phyloP scores from a whole-genome alignment of 768 basidiomycete genomes.

The Lyophyllum decastes region DNA sequence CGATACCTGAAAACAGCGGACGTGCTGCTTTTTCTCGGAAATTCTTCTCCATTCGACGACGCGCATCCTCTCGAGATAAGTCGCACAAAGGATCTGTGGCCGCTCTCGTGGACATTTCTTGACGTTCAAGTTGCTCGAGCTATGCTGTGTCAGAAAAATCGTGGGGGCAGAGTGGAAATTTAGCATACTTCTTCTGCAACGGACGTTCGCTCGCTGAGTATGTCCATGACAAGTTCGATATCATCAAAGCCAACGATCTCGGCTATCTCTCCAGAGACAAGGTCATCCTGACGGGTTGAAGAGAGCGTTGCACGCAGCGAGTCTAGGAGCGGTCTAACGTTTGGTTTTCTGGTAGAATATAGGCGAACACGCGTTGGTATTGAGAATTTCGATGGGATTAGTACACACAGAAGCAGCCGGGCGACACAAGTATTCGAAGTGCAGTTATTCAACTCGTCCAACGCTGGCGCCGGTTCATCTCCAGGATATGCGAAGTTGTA shows the following conservation, averaged over 20 bases:
- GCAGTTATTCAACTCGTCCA: background rate
- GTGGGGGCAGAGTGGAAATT: background rate
- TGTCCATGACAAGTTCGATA: slow-evolving; percentile 74
- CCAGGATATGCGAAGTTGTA: slow-evolving; percentile 14
- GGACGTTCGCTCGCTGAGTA: slow-evolving; percentile 57
- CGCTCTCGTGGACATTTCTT: slow-evolving; percentile 2
- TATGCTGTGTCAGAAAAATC: background rate
- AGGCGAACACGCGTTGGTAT: background rate
- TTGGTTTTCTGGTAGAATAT: slow-evolving; percentile 24
- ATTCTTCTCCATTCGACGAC: slow-evolving; percentile 60
- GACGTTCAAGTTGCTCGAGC: slow-evolving; percentile 1
- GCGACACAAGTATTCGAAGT: slow-evolving; percentile 12
- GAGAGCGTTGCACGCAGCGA: slow-evolving; percentile 43
- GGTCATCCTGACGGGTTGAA: slow-evolving; percentile 58
- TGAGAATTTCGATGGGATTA: background rate
- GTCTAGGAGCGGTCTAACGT: slow-evolving; percentile 26
- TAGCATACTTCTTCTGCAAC: slow-evolving; percentile 49
- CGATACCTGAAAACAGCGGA: slow-evolving; percentile 60
- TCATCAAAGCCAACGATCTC: slow-evolving; percentile 86
- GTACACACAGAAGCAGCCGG: slow-evolving; percentile 27
- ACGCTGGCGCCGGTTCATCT: background rate
- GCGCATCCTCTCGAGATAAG: slow-evolving; percentile 49
- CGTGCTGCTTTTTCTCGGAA: slow-evolving; percentile 63
- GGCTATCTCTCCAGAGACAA: slow-evolving; percentile 74
- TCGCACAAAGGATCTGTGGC: slow-evolving; percentile 3